These are phyloP conservation scores for Fusarium dimerum DNA, from an alignment of 2,329 filamentous ascomycete species.

Conservation along the genomic window DNA sequence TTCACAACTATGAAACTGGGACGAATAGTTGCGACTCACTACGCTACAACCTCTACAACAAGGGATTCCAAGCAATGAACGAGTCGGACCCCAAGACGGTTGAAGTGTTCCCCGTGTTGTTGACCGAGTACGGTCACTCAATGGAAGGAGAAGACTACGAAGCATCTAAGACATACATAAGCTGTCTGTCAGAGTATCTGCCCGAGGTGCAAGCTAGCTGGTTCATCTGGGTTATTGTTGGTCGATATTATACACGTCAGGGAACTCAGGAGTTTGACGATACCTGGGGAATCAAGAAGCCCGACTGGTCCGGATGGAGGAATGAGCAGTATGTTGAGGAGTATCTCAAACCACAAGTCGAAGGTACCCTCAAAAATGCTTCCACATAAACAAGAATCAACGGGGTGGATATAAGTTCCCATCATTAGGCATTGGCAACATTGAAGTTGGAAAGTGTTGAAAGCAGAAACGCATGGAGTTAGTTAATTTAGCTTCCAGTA, in stretches of 20 bases:
- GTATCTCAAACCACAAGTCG: conserved; percentile 10
- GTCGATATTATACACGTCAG: conserved; percentile 57
- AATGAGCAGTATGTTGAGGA: conserved; percentile 42
- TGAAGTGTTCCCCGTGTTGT: conserved; percentile 41
- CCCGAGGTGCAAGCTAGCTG: conserved; percentile 51
- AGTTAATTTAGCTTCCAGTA: no score
- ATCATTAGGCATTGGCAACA: no score
- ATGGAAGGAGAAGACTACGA: conserved; percentile 49
- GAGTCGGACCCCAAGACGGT: conserved; percentile 33
- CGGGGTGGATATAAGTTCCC: no score
- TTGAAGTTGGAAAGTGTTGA: no score
- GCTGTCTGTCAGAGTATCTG: conserved; percentile 52
- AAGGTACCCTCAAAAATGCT: conserved; percentile 1
- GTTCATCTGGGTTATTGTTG: conserved; percentile 60
- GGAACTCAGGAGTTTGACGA: conserved; percentile 58
- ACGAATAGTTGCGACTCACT: not conserved
- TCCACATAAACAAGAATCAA: no score
- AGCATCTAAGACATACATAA: conserved; percentile 46
- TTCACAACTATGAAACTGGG: not conserved
- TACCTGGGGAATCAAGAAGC: conserved; percentile 55
- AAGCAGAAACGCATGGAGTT: no score
- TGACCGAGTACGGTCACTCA: conserved; percentile 57
- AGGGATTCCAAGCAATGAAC: conserved; percentile 44
- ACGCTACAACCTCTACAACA: not conserved
- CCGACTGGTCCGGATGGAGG: conserved; percentile 56